Evolutionary conservation across 164 flowering plant species (phyloP).

Genomic region (Paratinospora sagittata): DNA sequence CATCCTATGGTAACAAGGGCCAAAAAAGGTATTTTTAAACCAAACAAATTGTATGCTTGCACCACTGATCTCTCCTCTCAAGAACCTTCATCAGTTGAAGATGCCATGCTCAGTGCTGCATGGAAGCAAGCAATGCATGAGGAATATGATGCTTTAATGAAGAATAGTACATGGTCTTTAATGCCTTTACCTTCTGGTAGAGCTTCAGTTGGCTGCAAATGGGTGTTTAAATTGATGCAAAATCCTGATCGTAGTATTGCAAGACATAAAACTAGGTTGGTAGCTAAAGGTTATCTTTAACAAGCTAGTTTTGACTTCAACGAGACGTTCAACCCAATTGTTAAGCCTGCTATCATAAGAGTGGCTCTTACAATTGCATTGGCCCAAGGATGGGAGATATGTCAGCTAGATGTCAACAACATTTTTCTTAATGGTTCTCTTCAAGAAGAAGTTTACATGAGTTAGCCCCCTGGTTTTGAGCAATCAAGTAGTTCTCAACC

Average conservation of each 20-base stretch:
- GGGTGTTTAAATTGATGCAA: background rate
- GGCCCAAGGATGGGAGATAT: background rate
- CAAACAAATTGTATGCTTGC: background rate
- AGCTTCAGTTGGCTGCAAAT: background rate
- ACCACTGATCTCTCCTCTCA: background rate
- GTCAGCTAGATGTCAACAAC: conserved; percentile 1
- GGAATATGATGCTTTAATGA: background rate
- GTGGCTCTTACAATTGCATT: background rate
- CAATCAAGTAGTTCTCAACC: too few relatives aligned
- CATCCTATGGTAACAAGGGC: background rate
- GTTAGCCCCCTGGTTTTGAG: too few relatives aligned
- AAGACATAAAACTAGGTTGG: background rate
- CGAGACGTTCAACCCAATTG: background rate
- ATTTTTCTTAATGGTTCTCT: background rate
- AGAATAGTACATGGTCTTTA: background rate
- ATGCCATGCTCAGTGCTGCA: too few relatives aligned
- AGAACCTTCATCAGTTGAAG: background rate
- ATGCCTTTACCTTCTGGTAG: background rate
- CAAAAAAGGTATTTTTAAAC: background rate
- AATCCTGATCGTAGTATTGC: background rate
- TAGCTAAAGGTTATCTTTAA: background rate
- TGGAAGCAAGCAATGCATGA: background rate
- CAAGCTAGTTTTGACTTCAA: background rate
- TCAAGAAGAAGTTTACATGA: too few relatives aligned
- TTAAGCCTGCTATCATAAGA: background rate